These are phyloP conservation scores for Yamadazyma laniorum DNA, from an alignment of 805 yeast genomes.

Conservation along the genomic window DNA sequence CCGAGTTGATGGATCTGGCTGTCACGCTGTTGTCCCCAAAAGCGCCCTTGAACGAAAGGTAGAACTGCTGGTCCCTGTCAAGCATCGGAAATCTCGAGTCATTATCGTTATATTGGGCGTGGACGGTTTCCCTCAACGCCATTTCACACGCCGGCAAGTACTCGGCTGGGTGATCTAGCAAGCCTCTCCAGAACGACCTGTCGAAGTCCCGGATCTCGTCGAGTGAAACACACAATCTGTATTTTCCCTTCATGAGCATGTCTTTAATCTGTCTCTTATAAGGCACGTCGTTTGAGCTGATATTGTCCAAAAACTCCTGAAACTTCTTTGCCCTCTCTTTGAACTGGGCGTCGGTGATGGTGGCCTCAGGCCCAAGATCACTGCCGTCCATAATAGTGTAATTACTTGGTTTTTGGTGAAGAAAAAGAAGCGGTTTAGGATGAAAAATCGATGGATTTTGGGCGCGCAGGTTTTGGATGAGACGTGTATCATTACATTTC, in stretches of 20 bases:
- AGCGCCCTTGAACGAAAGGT: slow-evolving; percentile 82
- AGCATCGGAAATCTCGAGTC: slow-evolving; percentile 49
- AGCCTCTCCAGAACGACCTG: slow-evolving; percentile 70
- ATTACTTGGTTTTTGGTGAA: no score
- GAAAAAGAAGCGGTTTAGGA: background rate
- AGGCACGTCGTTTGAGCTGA: slow-evolving; percentile 50
- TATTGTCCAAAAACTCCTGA: slow-evolving; percentile 75
- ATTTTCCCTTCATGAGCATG: slow-evolving; percentile 65
- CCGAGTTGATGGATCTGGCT: slow-evolving; percentile 82
- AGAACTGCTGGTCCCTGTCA: slow-evolving; percentile 62
- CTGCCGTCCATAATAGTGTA: slow-evolving; percentile 4
- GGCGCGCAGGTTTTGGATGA: slow-evolving; percentile 4
- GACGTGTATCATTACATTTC: slow-evolving; percentile 30
- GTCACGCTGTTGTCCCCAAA: slow-evolving; percentile 85
- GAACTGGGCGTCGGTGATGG: slow-evolving; percentile 48
- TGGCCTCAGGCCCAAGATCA: slow-evolving; percentile 8
- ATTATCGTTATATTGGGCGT: slow-evolving; percentile 65
- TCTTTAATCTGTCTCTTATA: slow-evolving; percentile 69
- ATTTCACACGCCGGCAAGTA: slow-evolving; percentile 85
- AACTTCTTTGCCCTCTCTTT: slow-evolving; percentile 85
- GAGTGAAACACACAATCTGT: slow-evolving; percentile 69
- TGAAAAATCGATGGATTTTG: slow-evolving; percentile 2
- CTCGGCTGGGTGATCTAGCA: slow-evolving; percentile 75
- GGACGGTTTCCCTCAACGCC: slow-evolving; percentile 78
- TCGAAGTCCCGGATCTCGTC: slow-evolving; percentile 90